A percentile compares a stretch with the other conserved stretches of the same genome.
Conservation (phyloP, 768 basidiomycete genomes). For the Leccinum fibrillosum region DNA sequence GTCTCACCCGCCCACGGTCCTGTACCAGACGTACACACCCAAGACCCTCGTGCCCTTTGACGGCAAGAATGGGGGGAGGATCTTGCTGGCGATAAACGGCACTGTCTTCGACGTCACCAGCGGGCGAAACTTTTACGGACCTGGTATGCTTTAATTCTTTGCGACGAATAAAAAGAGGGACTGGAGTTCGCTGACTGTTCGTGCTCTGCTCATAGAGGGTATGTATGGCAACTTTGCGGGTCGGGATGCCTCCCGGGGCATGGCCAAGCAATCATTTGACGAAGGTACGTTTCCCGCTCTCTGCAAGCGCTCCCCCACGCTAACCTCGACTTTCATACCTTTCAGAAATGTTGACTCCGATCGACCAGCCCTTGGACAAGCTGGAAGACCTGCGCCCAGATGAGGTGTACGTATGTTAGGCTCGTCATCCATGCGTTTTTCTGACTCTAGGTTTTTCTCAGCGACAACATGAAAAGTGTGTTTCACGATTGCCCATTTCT, state of each 20-base stretch:
- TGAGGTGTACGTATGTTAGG: conserved; percentile 65
- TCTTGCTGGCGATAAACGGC: conserved; percentile 83
- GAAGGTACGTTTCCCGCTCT: conserved; percentile 48
- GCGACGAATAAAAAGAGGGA: neutral
- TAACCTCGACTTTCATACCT: neutral
- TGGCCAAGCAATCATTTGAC: conserved; percentile 98
- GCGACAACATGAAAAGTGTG: conserved; percentile 88
- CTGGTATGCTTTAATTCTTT: conserved; percentile 51
- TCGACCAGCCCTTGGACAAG: conserved; percentile 84
- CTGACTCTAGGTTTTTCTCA: conserved; percentile 27
- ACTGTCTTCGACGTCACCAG: conserved; percentile 91
- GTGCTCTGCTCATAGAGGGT: conserved; percentile 54
- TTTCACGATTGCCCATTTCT: neutral
- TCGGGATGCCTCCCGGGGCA: conserved; percentile 90
- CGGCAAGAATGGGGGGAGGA: conserved; percentile 63
- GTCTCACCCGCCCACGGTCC: conserved; percentile 69
- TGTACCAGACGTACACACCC: conserved; percentile 79
- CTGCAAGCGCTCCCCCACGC: too few relatives aligned
- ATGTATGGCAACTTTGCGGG: conserved; percentile 99
- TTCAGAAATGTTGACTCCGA: conserved; percentile 84
- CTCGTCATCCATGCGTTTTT: neutral
- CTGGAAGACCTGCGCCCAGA: conserved; percentile 73
- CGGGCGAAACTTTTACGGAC: conserved; percentile 92
- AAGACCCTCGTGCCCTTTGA: conserved; percentile 67
- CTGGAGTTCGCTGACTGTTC: neutral